Conservation (phyloP, 169 alveolate genomes). For the Cryptosporidium parvum region DNA sequence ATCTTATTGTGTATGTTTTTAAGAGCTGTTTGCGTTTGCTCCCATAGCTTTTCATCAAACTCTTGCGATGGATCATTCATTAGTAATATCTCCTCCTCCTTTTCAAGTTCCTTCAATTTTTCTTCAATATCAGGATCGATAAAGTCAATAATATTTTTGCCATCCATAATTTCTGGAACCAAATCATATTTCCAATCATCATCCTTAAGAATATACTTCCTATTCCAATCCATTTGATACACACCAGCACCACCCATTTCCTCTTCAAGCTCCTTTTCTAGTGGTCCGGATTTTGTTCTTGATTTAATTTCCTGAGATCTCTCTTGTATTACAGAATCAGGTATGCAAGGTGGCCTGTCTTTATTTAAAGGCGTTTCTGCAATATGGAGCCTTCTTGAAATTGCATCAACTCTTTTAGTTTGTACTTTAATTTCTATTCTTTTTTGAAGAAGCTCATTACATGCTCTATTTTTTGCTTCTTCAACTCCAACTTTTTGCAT, state of each 20-base stretch:
- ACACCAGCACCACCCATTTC: conserved; percentile 99
- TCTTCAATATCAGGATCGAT: conserved; percentile 96
- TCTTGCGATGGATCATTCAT: conserved; percentile 84
- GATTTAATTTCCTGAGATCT: conserved; percentile 1
- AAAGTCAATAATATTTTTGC: conserved; percentile 97
- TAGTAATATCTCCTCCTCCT: conserved; percentile 94
- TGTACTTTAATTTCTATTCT: conserved; percentile 61
- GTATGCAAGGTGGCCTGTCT: conserved; percentile 89
- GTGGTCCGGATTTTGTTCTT: conserved; percentile 61
- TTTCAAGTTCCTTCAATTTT: conserved; percentile 94
- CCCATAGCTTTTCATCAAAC: conserved; percentile 68
- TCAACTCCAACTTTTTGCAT: conserved; percentile 89
- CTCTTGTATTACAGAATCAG: conserved; percentile 86
- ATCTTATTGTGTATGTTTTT: conserved; percentile 43
- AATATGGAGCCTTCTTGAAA: conserved; percentile 84
- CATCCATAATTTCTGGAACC: conserved; percentile 97
- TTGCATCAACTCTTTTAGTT: conserved; percentile 82
- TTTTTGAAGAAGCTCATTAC: conserved; percentile 85
- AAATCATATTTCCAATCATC: conserved; percentile 97
- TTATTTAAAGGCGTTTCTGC: conserved; percentile 80
- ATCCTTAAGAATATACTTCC: conserved; percentile 88
- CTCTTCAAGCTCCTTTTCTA: conserved; percentile 83
- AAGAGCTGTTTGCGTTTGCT: conserved; percentile 42
- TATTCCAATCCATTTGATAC: conserved; percentile 91
- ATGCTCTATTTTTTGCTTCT: conserved; percentile 90